phyloP scores from a whole-genome alignment of 805 yeast species.

The Phaffomyces antillensis region DNA sequence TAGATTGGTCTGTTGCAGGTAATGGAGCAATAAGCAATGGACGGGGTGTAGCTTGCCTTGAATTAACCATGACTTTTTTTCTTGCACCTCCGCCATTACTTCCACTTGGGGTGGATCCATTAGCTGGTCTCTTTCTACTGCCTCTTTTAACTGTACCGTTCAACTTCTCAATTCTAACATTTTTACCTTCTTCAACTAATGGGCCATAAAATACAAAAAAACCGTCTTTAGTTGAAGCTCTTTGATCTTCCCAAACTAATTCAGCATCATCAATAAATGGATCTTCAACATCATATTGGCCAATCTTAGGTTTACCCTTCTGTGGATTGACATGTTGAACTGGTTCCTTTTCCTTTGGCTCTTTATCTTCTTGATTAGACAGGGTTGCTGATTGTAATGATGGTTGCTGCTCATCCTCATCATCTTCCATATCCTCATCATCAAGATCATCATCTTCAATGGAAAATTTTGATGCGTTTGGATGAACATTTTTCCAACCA shows the following conservation, averaged over 20 bases:
- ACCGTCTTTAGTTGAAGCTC: constrained; percentile 90
- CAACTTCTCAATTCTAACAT: constrained; percentile 39
- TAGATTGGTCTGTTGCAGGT: neutral
- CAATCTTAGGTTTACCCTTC: constrained; percentile 65
- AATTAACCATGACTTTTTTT: neutral
- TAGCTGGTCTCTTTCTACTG: constrained; percentile 22
- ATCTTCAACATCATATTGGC: constrained; percentile 86
- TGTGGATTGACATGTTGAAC: constrained; percentile 29
- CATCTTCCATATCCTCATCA: constrained; percentile 28
- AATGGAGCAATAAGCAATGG: constrained; percentile 5
- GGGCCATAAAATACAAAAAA: constrained; percentile 95
- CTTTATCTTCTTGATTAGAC: constrained; percentile 22
- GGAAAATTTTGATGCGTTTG: constrained; percentile 52
- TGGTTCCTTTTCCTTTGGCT: constrained; percentile 26
- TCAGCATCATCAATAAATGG: constrained; percentile 97
- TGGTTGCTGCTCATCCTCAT: constrained; percentile 35
- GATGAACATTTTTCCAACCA: constrained; percentile 70
- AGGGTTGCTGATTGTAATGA: no score
- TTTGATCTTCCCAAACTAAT: constrained; percentile 85
- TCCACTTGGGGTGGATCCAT: neutral
- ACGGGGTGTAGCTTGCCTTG: constrained; percentile 1
- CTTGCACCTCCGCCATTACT: neutral
- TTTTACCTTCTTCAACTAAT: constrained; percentile 53
- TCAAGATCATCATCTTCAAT: constrained; percentile 49
- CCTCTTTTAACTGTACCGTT: constrained; percentile 35